phyloP scores from a whole-genome alignment of 2,329 filamentous ascomycete genomes.

The Aureobasidium sp. region DNA sequence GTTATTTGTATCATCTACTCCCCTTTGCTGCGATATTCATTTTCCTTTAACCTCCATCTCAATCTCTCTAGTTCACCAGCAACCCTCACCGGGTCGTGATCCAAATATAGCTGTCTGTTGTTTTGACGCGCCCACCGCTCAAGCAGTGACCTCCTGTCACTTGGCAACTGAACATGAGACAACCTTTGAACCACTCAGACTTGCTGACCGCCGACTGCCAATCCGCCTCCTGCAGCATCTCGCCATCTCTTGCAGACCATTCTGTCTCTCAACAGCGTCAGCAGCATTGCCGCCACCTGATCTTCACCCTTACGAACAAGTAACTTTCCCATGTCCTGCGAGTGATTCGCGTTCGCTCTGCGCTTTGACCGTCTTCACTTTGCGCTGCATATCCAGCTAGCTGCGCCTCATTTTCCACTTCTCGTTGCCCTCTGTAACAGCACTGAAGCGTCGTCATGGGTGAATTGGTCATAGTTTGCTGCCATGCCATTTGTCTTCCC shows the following conservation, averaged over 20 bases:
- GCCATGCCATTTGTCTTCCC: constrained; percentile 60
- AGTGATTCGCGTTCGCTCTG: neutral
- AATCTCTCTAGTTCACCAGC: neutral
- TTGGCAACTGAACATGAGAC: constrained; percentile 4
- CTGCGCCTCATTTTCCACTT: constrained; percentile 2
- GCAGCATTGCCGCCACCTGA: neutral
- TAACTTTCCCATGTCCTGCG: neutral
- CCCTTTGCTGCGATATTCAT: neutral
- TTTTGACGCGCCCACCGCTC: neutral
- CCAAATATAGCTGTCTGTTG: neutral
- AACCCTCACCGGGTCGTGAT: neutral
- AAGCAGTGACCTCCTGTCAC: neutral
- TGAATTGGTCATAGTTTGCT: constrained; percentile 70
- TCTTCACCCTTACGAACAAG: neutral
- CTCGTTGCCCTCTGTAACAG: neutral
- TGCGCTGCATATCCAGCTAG: neutral
- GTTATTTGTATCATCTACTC: neutral
- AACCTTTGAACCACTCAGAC: neutral
- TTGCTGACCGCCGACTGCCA: neutral
- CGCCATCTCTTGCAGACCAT: neutral
- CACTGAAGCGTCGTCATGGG: neutral
- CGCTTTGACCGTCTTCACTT: neutral
- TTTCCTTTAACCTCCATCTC: neutral
- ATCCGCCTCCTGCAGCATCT: neutral
- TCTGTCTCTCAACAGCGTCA: neutral